Evolutionary conservation across 164 flowering plant species (phyloP), one percentile per base, ranked within the genome.

Genomic region (Chimonanthus praecox): DNA sequence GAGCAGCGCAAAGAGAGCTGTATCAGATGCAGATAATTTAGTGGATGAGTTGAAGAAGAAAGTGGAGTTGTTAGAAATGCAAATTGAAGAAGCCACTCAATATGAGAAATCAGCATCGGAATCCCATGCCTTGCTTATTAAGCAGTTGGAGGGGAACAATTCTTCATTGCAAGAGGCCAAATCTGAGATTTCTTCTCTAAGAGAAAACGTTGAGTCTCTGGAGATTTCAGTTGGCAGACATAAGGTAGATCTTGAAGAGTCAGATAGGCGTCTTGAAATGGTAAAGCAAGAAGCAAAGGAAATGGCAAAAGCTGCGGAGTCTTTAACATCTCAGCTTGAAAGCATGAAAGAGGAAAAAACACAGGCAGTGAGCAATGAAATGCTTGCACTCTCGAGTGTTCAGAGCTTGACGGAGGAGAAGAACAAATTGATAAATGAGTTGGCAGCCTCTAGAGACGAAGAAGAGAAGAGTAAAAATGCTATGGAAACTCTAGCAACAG

Each of bases 391-490:
- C 75, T 84, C 86, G 5, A 89, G 84, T 67, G 85, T 92, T 70
- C 89, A 88, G 67, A 84, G 65, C 68, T 81, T 92, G 44, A 74
- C 88, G 70, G 97, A 92, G 78, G 97, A 94, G 84, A 94, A 91
- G 84, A 87, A 86, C 73, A 84, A 88, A 70, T 91, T 94, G 58
- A 78, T 86, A 13, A 82, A 77, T 74, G 95, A 91, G 63, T 69
- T 94, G 77, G 95, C 87, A 71, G 80, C 65, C 71, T 82, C 87
- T 4, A 87, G 81, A 77, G 85, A 87, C 1, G 99, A 92, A 75
- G 98, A 92, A 75, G 94, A 92, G 81, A 95, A 90, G 84, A 89
- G 89, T 78, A 92, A 91, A 83, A 87, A 86, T 78, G 98, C 98
- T 10, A 88, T 91, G 92, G 99, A 95, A 74, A 92, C 91, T 78